Conservation (phyloP, 176 grass and related monocot genomes). For the Metroxylon sagu region DNA sequence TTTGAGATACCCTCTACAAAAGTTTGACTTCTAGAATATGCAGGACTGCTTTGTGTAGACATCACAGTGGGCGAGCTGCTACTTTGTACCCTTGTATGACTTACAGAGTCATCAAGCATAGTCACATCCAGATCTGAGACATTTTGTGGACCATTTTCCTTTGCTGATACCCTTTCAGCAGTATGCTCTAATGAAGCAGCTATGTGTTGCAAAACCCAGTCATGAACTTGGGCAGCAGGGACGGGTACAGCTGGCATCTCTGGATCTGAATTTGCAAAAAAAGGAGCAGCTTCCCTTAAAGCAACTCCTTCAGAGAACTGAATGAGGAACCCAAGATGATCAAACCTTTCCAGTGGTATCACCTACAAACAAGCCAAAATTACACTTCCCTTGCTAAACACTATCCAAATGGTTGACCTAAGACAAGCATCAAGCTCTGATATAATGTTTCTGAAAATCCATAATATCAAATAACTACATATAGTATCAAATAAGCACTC, state of each 20-base stretch:
- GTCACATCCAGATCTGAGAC: slow-evolving; percentile 14
- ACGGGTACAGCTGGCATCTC: slow-evolving; percentile 24
- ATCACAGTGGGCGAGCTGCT: background rate
- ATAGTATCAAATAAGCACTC: no score
- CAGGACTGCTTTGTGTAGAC: background rate
- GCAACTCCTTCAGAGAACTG: slow-evolving; percentile 14
- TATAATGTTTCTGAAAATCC: no score
- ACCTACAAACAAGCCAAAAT: background rate
- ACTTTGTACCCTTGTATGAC: slow-evolving; percentile 7
- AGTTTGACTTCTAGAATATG: background rate
- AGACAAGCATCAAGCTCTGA: background rate
- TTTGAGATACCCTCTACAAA: slow-evolving; percentile 21
- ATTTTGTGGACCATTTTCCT: slow-evolving; percentile 10
- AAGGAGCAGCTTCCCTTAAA: slow-evolving; percentile 21
- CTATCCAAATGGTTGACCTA: background rate
- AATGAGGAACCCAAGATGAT: slow-evolving; percentile 17
- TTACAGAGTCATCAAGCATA: slow-evolving; percentile 18
- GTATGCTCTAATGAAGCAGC: slow-evolving; percentile 19
- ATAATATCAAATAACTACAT: no score
- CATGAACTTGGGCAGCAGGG: slow-evolving; percentile 15
- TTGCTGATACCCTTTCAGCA: slow-evolving; percentile 9
- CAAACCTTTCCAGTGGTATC: slow-evolving; percentile 18
- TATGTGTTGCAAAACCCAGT: slow-evolving; percentile 23
- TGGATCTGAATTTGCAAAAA: slow-evolving; percentile 30
- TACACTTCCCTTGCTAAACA: no score